These are phyloP conservation scores for Fistulinella prunicolor DNA, from an alignment of 768 basidiomycete genomes.

Conservation along the genomic window DNA sequence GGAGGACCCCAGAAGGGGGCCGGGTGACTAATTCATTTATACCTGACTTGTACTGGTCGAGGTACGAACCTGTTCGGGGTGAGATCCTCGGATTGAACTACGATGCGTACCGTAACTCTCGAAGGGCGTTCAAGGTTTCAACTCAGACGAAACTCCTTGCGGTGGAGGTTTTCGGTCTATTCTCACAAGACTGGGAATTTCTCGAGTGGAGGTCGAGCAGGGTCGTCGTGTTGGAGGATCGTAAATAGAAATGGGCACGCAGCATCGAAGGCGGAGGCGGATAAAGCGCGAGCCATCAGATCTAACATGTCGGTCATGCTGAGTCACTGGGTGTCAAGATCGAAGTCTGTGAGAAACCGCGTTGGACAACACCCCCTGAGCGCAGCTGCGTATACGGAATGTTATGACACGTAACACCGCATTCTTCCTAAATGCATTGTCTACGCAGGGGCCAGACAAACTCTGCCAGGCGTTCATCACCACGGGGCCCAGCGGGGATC, in stretches of 20 bases:
- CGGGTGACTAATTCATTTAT: constrained; percentile 8
- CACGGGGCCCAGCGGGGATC: too few species aligned
- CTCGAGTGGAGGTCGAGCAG: too few species aligned
- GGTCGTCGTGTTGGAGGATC: constrained; percentile 15
- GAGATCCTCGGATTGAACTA: constrained; percentile 20
- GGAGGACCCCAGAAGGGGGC: background rate
- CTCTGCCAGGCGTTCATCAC: background rate
- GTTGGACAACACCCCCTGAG: background rate
- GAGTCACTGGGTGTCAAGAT: constrained; percentile 3
- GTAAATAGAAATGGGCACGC: constrained; percentile 4
- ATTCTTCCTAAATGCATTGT: background rate
- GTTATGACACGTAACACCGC: background rate
- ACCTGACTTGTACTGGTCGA: background rate
- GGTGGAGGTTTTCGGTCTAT: background rate
- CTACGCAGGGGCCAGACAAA: background rate
- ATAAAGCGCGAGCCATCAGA: too few species aligned
- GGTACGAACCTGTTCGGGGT: background rate
- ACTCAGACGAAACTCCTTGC: background rate
- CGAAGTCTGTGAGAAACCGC: constrained; percentile 10
- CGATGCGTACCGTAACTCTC: constrained; percentile 3
- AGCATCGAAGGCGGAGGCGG: too few species aligned
- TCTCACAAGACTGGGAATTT: background rate
- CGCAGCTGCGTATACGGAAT: background rate
- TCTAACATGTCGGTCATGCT: background rate
- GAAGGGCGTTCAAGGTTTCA: constrained; percentile 2